phyloP scores from a whole-genome alignment of 1,139 yeast species.

The Geotrichum histeridarum region DNA sequence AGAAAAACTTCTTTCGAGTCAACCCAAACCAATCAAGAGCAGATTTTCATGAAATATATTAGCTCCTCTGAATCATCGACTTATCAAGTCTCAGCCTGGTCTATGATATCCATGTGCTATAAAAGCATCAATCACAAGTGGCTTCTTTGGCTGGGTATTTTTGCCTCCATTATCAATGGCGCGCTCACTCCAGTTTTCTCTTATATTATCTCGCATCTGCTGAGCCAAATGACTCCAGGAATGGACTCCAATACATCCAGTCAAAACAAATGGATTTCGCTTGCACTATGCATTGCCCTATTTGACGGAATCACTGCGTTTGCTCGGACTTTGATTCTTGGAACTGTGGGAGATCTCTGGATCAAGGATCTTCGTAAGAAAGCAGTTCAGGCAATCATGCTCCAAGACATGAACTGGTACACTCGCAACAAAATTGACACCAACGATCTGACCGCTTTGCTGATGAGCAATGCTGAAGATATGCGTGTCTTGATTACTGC shows the following conservation, averaged over 20 bases:
- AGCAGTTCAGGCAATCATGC: conserved; percentile 47
- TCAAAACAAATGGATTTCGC: conserved; percentile 60
- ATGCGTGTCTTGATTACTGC: conserved; percentile 59
- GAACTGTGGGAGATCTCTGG: conserved; percentile 66
- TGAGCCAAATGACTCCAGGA: conserved; percentile 34
- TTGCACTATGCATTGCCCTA: conserved; percentile 56
- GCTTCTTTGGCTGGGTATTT: conserved; percentile 48
- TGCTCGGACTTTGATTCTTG: conserved; percentile 47
- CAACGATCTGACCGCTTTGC: conserved; percentile 57
- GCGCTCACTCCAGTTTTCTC: conserved; percentile 72
- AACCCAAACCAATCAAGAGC: neutral
- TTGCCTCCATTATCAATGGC: conserved; percentile 54
- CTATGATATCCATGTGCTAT: conserved; percentile 12
- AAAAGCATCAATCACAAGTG: conserved; percentile 33
- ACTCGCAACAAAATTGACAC: conserved; percentile 38
- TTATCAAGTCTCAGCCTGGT: conserved; percentile 11
- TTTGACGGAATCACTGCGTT: conserved; percentile 58
- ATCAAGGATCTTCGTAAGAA: conserved; percentile 49
- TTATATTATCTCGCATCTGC: conserved; percentile 62
- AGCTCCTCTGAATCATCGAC: conserved; percentile 12
- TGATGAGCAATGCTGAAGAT: conserved; percentile 79
- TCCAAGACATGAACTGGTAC: conserved; percentile 57
- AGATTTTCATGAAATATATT: conserved; percentile 11
- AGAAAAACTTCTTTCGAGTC: neutral
- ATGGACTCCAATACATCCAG: conserved; percentile 29